Evolutionary conservation across 257 asterid species (phyloP), one percentile per base, ranked within the genome.

Genomic region (Ballota nigra): DNA sequence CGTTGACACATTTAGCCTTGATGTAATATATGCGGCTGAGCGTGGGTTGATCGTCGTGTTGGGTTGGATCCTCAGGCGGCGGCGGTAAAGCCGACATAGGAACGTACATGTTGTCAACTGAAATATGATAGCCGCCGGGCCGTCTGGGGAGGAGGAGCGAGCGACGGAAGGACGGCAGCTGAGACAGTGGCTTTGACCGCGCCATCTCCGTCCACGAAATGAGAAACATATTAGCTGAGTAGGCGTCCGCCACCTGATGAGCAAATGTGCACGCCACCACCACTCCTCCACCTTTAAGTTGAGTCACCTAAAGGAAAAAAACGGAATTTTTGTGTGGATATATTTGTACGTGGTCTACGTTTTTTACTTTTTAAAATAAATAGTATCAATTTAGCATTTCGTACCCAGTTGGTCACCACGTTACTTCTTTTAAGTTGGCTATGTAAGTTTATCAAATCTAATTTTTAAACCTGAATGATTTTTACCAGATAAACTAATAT

Each of bases 171-270:
- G 84, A 89, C 11, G 97, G 95, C 4, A 70, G 62, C 3, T 20
- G 79, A n/a, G 92, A 73, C 0, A 73, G 68, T 1, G 81, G 84
- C 47, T 80, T 66, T 9, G 78, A 73, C 8, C 52, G 83, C 18
- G 96, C 87, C 75, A 67, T 69, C 75, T 92, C 88, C 6, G 89
- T 85, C 96, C 90, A 89, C 26, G 96, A 83, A 12, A 81, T 71
- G 47, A 89, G 77, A 57, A 92, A 89, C 91, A 89, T 82, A 78
- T 89, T 84, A 81, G 88, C 85, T 36, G 96, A 87, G 81, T 89
- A 83, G 63, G 93, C 98, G 71, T 92, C 96, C 2, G 88, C 90
- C 15, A 87, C 87, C 75, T 86, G 90, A 75, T 92, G 98, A 38
- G 86, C 79, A 52, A 86, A 86, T 8, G 88, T 77, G 83, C 88